Conservation (phyloP, 495 filamentous ascomycete species). For the Neurospora pannonica region DNA sequence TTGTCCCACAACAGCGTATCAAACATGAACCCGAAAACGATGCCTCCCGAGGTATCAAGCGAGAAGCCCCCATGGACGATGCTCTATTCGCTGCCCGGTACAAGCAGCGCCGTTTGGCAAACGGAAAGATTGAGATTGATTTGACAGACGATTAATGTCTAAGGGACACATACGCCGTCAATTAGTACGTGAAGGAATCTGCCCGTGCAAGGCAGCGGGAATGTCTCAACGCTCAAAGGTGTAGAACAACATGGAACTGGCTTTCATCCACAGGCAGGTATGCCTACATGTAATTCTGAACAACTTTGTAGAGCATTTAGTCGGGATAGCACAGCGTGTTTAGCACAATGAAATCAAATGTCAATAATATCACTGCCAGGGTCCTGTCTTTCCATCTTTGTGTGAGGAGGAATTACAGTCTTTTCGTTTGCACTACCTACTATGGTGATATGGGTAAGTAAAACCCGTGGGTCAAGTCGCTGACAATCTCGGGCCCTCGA, state of each 20-base stretch:
- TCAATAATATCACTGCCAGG: background rate
- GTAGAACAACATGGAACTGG: background rate
- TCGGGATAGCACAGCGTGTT: background rate
- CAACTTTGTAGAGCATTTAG: background rate
- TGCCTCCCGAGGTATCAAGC: background rate
- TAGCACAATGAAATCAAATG: background rate
- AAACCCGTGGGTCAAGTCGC: no score
- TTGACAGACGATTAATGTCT: slow-evolving; percentile 1
- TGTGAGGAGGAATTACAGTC: background rate
- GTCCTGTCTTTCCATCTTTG: background rate
- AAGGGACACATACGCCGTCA: background rate
- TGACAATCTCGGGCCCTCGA: no score
- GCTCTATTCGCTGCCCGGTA: background rate
- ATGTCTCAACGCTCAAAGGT: background rate
- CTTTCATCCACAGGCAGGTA: background rate
- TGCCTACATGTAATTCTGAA: background rate
- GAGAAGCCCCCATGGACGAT: background rate
- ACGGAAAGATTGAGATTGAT: background rate
- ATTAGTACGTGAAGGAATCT: background rate
- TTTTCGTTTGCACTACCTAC: background rate
- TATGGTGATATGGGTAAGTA: no score
- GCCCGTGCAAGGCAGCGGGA: background rate
- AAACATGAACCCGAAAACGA: background rate
- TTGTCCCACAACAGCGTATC: background rate
- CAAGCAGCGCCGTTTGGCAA: background rate